Percentiles rank a stretch among this genome's conserved stretches.
Evolutionary conservation across 75 land plant genomes (phyloP).

Genomic region (Adiantum capillusveneris): DNA sequence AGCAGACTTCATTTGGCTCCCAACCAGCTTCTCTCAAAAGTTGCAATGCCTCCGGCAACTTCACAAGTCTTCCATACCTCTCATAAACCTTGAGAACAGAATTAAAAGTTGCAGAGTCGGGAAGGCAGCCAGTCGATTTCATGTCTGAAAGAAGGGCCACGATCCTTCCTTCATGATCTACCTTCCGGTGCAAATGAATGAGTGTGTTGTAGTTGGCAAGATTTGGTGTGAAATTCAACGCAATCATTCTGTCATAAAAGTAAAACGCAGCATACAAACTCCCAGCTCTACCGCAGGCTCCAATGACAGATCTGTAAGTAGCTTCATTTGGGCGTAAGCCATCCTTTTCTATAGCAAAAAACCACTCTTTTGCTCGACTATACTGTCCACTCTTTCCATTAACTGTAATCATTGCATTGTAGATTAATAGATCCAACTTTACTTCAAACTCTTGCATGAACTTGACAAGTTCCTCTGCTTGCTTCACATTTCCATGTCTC

Average conservation of each 20-base stretch:
- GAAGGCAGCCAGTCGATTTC: constrained; percentile 49
- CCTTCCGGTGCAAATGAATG: constrained; percentile 60
- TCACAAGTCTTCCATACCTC: constrained; percentile 40
- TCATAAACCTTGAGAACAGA: constrained; percentile 63
- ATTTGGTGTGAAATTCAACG: constrained; percentile 37
- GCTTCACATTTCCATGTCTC: constrained; percentile 62
- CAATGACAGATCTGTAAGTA: constrained; percentile 80
- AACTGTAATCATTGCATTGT: constrained; percentile 72
- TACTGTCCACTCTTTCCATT: constrained; percentile 60
- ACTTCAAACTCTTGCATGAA: constrained; percentile 52
- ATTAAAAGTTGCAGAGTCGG: constrained; percentile 45
- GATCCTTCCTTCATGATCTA: constrained; percentile 41
- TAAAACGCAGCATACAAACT: constrained; percentile 45
- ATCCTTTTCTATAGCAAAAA: constrained; percentile 25
- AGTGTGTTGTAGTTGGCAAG: constrained; percentile 58
- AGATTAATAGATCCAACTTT: constrained; percentile 54
- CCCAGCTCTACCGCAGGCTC: constrained; percentile 63
- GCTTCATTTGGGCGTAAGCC: constrained; percentile 75
- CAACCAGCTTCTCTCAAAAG: constrained; percentile 26
- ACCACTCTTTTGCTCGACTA: constrained; percentile 38
- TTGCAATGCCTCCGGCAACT: constrained; percentile 40
- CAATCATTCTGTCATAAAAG: constrained; percentile 50
- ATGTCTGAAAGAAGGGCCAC: constrained; percentile 52
- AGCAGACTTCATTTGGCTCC: constrained; percentile 17
- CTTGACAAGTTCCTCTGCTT: constrained; percentile 50